Percentiles rank a stretch among this genome's conserved stretches.
Evolutionary conservation across 768 basidiomycete species (phyloP).

Genomic region (Dictyophora rubrovolvata): DNA sequence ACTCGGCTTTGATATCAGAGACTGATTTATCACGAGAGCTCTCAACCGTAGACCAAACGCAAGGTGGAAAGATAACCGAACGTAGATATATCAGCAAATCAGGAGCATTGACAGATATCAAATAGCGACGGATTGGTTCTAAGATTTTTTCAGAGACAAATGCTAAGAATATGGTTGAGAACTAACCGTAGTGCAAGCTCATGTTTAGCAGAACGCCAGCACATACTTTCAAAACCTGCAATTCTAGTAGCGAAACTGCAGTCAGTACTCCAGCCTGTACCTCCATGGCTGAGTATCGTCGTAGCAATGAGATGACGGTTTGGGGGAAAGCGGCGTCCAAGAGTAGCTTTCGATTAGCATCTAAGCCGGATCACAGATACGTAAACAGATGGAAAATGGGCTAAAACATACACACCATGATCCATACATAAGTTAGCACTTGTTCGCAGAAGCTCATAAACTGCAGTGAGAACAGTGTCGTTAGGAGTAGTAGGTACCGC

Average conservation of each 20-base stretch:
- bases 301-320: constrained; percentile 53
- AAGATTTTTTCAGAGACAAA: constrained; percentile 1
- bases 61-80: constrained; percentile 61
- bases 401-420: constrained; percentile 41
- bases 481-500: constrained; percentile 37
- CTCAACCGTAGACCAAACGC: constrained; percentile 40
- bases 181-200: constrained; percentile 64
- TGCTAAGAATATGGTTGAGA: background rate
- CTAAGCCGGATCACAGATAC: constrained; percentile 26
- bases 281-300: constrained; percentile 41
- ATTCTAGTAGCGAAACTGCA: constrained; percentile 52
- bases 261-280: constrained; percentile 21
- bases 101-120: constrained; percentile 61
- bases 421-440: constrained; percentile 81
- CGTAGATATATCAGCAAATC: constrained; percentile 60
- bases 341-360: constrained; percentile 62
- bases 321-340: constrained; percentile 65
- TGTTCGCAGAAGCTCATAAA: constrained; percentile 65
- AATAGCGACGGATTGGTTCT: constrained; percentile 64
- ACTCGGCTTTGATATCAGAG: constrained; percentile 6
- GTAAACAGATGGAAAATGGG: background rate
- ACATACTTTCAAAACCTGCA: constrained; percentile 66
- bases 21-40: background rate
- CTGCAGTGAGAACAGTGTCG: constrained; percentile 36
- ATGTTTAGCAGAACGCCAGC: constrained; percentile 74